Percentiles rank a stretch among this genome's conserved stretches.
phyloP scores from a whole-genome alignment of 2,329 filamentous ascomycete genomes.

The Mollisiaceae sp. region DNA sequence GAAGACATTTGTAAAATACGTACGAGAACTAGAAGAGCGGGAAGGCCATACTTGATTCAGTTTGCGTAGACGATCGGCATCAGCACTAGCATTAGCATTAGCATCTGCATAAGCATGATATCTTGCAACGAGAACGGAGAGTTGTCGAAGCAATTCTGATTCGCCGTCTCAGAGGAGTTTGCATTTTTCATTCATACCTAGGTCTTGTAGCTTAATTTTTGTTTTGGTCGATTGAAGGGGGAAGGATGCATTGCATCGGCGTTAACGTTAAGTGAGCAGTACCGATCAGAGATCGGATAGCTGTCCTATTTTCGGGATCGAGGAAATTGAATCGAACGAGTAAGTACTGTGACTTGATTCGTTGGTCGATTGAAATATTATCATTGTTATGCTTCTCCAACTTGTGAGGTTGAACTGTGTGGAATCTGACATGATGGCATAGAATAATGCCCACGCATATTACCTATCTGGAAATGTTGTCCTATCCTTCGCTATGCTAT shows the following conservation, averaged over 20 bases:
- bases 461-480: neutral
- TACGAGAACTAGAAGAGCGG: constrained; percentile 78
- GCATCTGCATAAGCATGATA: constrained; percentile 18
- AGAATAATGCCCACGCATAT: neutral
- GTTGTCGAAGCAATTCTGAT: neutral
- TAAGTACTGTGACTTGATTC: neutral
- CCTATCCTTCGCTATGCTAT: constrained; percentile 17
- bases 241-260: constrained; percentile 20
- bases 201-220: constrained; percentile 19
- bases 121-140: constrained; percentile 11
- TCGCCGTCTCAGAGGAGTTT: neutral
- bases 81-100: constrained; percentile 4
- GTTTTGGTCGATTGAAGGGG: neutral
- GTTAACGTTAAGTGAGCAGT: neutral
- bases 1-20: constrained; percentile 94
- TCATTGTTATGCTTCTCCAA: neutral
- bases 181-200: constrained; percentile 16
- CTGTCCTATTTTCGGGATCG: neutral
- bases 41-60: constrained; percentile 31
- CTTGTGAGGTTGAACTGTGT: neutral
- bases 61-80: constrained; percentile 15
- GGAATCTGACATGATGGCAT: neutral
- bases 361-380: constrained; percentile 12
- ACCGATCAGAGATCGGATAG: neutral
- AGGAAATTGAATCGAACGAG: neutral